Evolutionary conservation across 306 rosid genomes (phyloP), one percentile per base, ranked within the genome.

Genomic region (Senna tora): DNA sequence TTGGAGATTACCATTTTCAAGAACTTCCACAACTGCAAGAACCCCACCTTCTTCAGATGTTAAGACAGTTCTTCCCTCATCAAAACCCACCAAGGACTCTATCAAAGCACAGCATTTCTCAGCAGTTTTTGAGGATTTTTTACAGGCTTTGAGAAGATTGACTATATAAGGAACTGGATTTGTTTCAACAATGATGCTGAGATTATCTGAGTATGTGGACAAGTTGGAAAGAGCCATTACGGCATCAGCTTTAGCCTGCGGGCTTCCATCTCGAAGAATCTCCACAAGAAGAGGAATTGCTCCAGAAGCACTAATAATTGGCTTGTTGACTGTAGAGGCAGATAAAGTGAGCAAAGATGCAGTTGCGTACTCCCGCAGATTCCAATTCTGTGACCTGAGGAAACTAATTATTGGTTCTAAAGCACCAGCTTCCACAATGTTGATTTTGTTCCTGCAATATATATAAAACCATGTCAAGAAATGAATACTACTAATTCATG

Each of bases 181-280:
- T 69, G 90, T 75, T 79, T 84, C 78, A 3, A 84, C 88, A 72
- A 93, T 86, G 82, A 77, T 46, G 49, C 52, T 69, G 72, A 89
- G 96, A 72, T 83, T 93, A 45, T 63, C n/a, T 3, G 92, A 79
- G 65, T 79, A 73, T n/a, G 97, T 87, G 55, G 98, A 88, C 67
- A 93, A 92, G 77, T 93, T 93, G 74, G 98, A 87, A 51, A 93
- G 98, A 69, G 97, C 97, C 98, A 85, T 93, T 14, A 89, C 90
- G 36, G 98, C 87, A 73, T 93, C 98, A 13, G 91, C 88, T 80
- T 80, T 88, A 38, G 96, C 97, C 79, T 90, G 97, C 17, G 87
- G 81, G 82, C 86, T 84, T 79, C 97, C 97, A 28, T 81, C 59
- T 78, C 81, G 72, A 32, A 93, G 97, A 69, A 86, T 81, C 46